A percentile compares a stretch with the other conserved stretches of the same genome.
These are phyloP conservation scores for Monascus purpureus DNA, from an alignment of 495 filamentous ascomycete genomes.

Conservation along the genomic window DNA sequence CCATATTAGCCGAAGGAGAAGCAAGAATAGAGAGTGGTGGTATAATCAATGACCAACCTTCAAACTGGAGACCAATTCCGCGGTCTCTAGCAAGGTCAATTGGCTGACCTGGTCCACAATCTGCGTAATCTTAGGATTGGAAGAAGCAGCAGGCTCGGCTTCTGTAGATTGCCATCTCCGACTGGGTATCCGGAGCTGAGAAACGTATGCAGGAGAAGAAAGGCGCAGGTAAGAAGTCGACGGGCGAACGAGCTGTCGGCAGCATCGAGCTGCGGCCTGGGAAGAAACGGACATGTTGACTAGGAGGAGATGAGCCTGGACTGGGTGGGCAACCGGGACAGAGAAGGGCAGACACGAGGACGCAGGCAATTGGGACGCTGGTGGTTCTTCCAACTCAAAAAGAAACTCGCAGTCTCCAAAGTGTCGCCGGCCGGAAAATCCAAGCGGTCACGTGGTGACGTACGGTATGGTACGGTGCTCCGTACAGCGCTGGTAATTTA, in stretches of 20 bases:
- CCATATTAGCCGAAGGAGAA: background rate
- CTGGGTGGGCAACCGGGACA: no score
- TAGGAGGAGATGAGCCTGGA: conserved; percentile 2
- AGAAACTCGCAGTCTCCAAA: conserved; percentile 16
- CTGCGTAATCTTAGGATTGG: conserved; percentile 72
- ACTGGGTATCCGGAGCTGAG: conserved; percentile 23
- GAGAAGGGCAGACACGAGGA: no score
- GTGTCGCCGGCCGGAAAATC: conserved; percentile 24
- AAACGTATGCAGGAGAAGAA: conserved; percentile 28
- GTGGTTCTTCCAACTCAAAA: conserved; percentile 8
- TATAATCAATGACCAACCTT: conserved; percentile 53
- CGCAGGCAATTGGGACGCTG: conserved; percentile 2
- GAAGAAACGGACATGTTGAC: conserved; percentile 28
- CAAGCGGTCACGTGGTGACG: conserved; percentile 20
- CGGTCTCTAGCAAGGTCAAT: conserved; percentile 94
- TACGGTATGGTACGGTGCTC: no score
- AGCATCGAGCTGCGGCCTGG: conserved; percentile 31
- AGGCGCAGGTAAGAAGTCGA: conserved; percentile 30
- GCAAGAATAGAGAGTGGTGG: conserved; percentile 4
- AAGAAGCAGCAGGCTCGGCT: conserved; percentile 46
- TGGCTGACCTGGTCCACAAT: conserved; percentile 98
- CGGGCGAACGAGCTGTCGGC: conserved; percentile 33
- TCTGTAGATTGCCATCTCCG: conserved; percentile 36
- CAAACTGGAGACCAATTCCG: conserved; percentile 79
- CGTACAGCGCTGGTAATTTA: background rate